Evolutionary conservation across 129 eudicot genomes (phyloP).

Genomic region (Flaveria trinervia): DNA sequence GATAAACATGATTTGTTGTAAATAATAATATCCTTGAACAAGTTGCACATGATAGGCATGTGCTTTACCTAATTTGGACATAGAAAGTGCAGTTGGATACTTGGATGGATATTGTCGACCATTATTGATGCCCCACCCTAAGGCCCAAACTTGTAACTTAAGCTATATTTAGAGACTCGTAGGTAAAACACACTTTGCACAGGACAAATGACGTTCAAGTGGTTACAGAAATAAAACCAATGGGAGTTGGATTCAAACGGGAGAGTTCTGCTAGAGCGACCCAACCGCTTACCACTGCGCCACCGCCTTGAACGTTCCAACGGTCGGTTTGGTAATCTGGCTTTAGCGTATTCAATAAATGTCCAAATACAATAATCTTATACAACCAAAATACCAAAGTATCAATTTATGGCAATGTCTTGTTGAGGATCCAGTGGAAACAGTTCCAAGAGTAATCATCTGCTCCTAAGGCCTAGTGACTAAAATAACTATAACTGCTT

Average conservation of each 20-base stretch:
- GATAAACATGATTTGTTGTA: conserved; percentile 1
- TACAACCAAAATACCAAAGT: no score
- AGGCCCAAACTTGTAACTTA: not conserved
- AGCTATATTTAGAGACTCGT: not conserved
- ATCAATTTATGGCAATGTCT: no score
- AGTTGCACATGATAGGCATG: conserved; percentile 15
- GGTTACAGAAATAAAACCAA: not conserved
- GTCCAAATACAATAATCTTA: not conserved
- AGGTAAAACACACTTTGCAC: not conserved
- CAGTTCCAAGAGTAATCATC: no score
- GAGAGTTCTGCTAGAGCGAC: not conserved
- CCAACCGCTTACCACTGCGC: no score
- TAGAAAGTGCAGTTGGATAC: not conserved
- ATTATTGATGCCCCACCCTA: conserved; percentile 5
- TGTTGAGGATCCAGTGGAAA: no score
- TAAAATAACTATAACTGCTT: not conserved
- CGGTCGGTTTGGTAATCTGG: not conserved
- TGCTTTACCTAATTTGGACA: conserved; percentile 15
- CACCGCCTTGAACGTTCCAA: no score
- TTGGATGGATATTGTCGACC: not conserved
- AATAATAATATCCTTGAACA: not conserved
- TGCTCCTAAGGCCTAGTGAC: not conserved
- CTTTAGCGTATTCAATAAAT: not conserved
- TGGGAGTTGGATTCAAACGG: not conserved
- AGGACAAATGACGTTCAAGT: not conserved